These are phyloP conservation scores for Alternaria sp. DNA, from an alignment of 2,329 filamentous ascomycete genomes.

Conservation along the genomic window DNA sequence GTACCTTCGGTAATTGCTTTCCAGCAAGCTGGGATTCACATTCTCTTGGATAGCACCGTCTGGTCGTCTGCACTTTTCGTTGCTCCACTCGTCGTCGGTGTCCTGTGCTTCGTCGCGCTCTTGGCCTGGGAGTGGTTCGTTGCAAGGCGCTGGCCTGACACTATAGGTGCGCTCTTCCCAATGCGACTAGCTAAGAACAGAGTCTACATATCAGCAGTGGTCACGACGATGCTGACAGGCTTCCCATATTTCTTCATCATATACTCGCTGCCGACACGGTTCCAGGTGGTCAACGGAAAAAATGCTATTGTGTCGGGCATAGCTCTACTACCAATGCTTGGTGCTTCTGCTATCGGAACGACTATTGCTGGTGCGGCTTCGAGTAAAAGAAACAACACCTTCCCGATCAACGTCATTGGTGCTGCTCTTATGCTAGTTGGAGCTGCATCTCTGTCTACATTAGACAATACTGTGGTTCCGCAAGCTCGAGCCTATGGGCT, in stretches of 20 bases:
- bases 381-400: conserved; percentile 18
- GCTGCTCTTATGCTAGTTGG: conserved; percentile 16
- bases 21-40: conserved; percentile 58
- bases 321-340: conserved; percentile 19
- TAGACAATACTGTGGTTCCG: background rate
- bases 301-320: conserved; percentile 15
- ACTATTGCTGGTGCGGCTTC: conserved; percentile 17
- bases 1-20: conserved; percentile 68
- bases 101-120: conserved; percentile 10
- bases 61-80: conserved; percentile 15
- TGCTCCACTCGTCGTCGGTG: conserved; percentile 7
- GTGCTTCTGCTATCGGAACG: conserved; percentile 12
- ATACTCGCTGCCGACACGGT: conserved; percentile 17
- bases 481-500: conserved; percentile 17
- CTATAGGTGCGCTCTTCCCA: conserved; percentile 12
- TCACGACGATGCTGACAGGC: conserved; percentile 11
- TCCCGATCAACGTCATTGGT: conserved; percentile 12
- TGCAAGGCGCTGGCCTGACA: conserved; percentile 9
- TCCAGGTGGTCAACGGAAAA: conserved; percentile 17
- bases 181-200: conserved; percentile 12
- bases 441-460: conserved; percentile 12
- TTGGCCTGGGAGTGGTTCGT: conserved; percentile 17
- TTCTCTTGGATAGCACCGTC: conserved; percentile 7
- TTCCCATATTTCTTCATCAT: conserved; percentile 19
- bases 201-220: conserved; percentile 15